Evolutionary conservation across 2,329 filamentous ascomycete species (phyloP), one percentile per base, ranked within the genome.

Genomic region (Davidsoniella virescens): DNA sequence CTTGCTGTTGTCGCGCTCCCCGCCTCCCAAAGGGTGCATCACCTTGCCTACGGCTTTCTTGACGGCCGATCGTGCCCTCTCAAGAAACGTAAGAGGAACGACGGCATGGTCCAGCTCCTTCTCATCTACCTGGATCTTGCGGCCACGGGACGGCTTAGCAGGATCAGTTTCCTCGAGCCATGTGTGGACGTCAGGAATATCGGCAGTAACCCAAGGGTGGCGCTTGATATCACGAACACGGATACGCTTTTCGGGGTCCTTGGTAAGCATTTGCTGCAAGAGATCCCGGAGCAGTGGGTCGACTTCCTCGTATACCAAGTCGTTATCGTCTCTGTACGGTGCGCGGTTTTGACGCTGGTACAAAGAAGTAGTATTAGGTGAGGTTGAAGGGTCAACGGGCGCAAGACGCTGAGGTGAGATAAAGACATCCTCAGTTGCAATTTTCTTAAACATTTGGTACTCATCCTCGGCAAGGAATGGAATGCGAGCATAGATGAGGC

Each of bases 121-220:
- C 56, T 86, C 87, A 53, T 94, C 88, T 44, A 96, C 86, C 62
- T 95, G 82, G 58, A 98, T 96, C 64, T 80, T 87, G 61, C 83
- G 80, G 56, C 87, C 87, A 51, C 84, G 78, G 29, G 80, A 82
- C 53, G 82, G 82, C 36, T 81, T 76, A 37, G 78, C 80, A 2
- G 88, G 87, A 59, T 96, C 90, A 1, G 88, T 94, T 55, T 94
- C 87, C 58, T 94, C 87, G n/a, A 95, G 76, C 92, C 92, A 98
- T 8, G 73, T 71, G 29, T 77, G 69, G 37, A 82, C 76, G 57
- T 94, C 82, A 33, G 76, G 68, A 43, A 96, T 76, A 55, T 83
- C 87, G 52, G 81, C 71, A 1, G 90, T 71, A 14, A 96, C 82
- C 92, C 92, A 98, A 4, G 82, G 81, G 61, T 98, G 92, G 54